phyloP scores from a whole-genome alignment of 2,329 filamentous ascomycete genomes.

The Plenodomus biglobosus region DNA sequence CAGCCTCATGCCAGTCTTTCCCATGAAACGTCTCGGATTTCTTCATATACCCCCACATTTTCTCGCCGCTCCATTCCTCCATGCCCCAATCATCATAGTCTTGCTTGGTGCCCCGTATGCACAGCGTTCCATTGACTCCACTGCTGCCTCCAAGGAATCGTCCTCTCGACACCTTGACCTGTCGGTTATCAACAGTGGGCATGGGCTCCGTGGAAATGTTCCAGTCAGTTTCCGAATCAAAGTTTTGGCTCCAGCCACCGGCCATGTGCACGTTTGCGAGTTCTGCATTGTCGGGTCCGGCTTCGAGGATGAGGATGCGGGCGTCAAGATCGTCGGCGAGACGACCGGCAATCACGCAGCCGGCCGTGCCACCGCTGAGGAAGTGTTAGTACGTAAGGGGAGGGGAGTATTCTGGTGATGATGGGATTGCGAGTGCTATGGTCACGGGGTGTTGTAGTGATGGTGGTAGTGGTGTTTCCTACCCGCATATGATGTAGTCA shows the following conservation, averaged over 20 bases:
- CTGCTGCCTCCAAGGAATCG: constrained; percentile 55
- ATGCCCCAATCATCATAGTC: constrained; percentile 59
- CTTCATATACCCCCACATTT: constrained; percentile 59
- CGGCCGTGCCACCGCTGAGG: constrained; percentile 50
- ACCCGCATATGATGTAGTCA: constrained; percentile 35
- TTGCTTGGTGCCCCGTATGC: constrained; percentile 53
- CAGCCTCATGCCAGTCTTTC: constrained; percentile 60
- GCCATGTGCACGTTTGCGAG: constrained; percentile 56
- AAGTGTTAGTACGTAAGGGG: constrained; percentile 5
- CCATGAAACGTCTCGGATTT: constrained; percentile 62
- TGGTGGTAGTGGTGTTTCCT: neutral
- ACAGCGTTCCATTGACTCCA: constrained; percentile 55
- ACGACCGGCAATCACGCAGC: constrained; percentile 53
- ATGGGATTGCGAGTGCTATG: no score
- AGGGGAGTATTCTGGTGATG: no score
- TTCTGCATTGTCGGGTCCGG: constrained; percentile 49
- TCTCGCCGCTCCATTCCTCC: constrained; percentile 59
- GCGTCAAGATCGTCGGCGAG: constrained; percentile 50
- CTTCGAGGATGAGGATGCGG: constrained; percentile 51
- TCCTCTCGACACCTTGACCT: constrained; percentile 53
- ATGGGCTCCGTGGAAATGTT: constrained; percentile 51
- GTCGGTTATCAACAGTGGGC: constrained; percentile 45
- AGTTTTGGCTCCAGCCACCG: constrained; percentile 53
- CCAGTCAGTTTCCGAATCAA: constrained; percentile 56
- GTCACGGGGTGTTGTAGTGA: neutral